Evolutionary conservation across 352 stramenopile species (phyloP).

Genomic region (Globisporangium carolinianum): DNA sequence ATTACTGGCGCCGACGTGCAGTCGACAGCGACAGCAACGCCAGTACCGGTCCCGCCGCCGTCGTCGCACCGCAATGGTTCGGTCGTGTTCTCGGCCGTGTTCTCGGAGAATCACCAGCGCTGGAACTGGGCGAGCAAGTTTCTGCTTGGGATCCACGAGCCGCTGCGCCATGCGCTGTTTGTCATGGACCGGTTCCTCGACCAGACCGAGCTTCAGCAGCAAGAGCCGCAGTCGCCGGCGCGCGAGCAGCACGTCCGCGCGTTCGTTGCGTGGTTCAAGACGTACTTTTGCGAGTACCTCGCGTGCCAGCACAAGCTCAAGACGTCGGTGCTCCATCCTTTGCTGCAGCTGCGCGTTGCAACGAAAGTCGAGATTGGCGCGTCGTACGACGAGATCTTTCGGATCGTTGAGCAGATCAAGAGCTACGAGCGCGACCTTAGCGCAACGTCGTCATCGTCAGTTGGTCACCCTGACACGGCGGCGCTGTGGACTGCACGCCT

Average conservation of each 20-base stretch:
- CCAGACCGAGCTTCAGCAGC: conserved; percentile 15
- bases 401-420: conserved; percentile 50
- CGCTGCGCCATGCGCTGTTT: conserved; percentile 72
- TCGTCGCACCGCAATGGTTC: conserved; percentile 41
- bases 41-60: conserved; percentile 34
- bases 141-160: conserved; percentile 65
- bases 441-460: conserved; percentile 17
- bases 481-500: conserved; percentile 46
- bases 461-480: not conserved
- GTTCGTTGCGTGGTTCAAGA: conserved; percentile 78
- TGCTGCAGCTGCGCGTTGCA: conserved; percentile 42
- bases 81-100: conserved; percentile 63
- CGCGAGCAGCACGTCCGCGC: conserved; percentile 40
- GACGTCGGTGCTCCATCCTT: conserved; percentile 42
- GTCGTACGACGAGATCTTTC: conserved; percentile 64
- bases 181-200: conserved; percentile 81
- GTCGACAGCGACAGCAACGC: not conserved
- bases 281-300: conserved; percentile 72
- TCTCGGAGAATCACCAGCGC: conserved; percentile 37
- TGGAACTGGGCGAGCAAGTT: conserved; percentile 70
- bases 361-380: conserved; percentile 55
- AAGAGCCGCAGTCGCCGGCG: not conserved
- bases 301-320: conserved; percentile 64
- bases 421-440: conserved; percentile 37
- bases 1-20: conserved; percentile 13